Conservation (phyloP, 768 basidiomycete genomes). For the Myochromella boudieri region DNA sequence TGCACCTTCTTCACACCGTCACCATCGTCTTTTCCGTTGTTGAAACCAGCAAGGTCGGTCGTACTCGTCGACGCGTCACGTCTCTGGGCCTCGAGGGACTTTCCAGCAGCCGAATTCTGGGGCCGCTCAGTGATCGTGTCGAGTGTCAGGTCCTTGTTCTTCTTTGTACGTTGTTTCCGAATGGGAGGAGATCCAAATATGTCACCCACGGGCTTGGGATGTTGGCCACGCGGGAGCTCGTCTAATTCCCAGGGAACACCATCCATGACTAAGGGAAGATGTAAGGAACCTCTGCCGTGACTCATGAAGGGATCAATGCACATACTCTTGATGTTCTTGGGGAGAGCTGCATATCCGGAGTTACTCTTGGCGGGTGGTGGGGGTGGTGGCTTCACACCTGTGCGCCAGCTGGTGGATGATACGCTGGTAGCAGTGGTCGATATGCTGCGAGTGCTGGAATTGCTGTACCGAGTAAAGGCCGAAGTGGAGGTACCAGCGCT, state of each 20-base stretch:
- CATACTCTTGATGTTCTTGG: slow-evolving; percentile 84
- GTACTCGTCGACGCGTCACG: slow-evolving; percentile 75
- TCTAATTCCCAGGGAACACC: slow-evolving; percentile 77
- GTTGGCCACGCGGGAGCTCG: slow-evolving; percentile 65
- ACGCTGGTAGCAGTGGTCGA: slow-evolving; percentile 83
- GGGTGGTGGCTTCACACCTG: slow-evolving; percentile 40
- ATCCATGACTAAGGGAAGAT: slow-evolving; percentile 56
- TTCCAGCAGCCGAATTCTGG: slow-evolving; percentile 30
- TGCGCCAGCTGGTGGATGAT: slow-evolving; percentile 73
- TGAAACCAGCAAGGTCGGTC: slow-evolving; percentile 55
- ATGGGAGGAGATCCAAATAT: slow-evolving; percentile 59
- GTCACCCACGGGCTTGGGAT: slow-evolving; percentile 60
- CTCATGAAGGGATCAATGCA: no score
- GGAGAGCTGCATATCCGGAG: slow-evolving; percentile 34
- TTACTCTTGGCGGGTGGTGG: slow-evolving; percentile 25
- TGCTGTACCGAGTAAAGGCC: slow-evolving; percentile 80
- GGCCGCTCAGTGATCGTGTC: slow-evolving; percentile 80
- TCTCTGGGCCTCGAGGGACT: slow-evolving; percentile 47
- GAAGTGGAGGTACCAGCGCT: slow-evolving; percentile 69
- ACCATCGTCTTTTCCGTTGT: slow-evolving; percentile 40
- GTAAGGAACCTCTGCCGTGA: no score
- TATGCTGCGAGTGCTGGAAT: slow-evolving; percentile 68
- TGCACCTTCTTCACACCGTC: slow-evolving; percentile 73
- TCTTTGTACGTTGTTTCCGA: slow-evolving; percentile 67
- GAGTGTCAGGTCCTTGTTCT: slow-evolving; percentile 63